Base-by-base conservation (phyloP, 768 basidiomycete species). In the Trametes sanguinea region DNA sequence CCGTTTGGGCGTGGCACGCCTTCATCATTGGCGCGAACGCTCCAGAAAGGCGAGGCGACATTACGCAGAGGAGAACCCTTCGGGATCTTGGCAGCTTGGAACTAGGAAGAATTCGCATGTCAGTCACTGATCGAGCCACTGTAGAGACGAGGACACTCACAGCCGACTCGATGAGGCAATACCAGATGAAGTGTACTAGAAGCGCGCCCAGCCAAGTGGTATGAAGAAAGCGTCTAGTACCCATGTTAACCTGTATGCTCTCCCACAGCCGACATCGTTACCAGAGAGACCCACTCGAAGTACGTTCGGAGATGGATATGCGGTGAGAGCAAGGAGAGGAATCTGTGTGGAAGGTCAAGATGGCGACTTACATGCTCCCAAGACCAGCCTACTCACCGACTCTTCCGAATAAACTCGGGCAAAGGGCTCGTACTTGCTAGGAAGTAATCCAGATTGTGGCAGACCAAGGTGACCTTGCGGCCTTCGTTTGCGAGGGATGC, bases 361-460 rank as follows among this genome's bases (percentile, higher is more conserved):
- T 33, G 10, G 17, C 33, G 13, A 3, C 4, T 9, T n/a, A 16
- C 11, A 13, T 3, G 13, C 10, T 55, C 42, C 51, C 51, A 29
- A 66, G 16, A 14, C 42, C 16, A 17, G 13, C 10, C 35, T 7
- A 17, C 39, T 48, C 64, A 83, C 85, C 86, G 80, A 78, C 87
- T 86, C 67, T 82, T 84, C 40, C 88, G 73, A 33, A 88, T 75
- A 57, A 79, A 84, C 6, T 73, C 78, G 3, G 87, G 87, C 6
- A 86, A 71, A 0, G 84, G 78, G 0, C 65, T 72, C 0, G 79
- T 72, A 2, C 72, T 71, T 1, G 84, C 80, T 7, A 88, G 69
- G 57, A 83, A 76, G 1, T 78, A 76, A 51, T 88, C 87, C 0
- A 81, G 68, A 13, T 69, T 81, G 51, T 83, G 77, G 54, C 85